A percentile compares a stretch with the other conserved stretches of the same genome.
These are phyloP conservation scores for Aspergillaceae sp. DNA, from an alignment of 2,329 filamentous ascomycete species.

Conservation along the genomic window DNA sequence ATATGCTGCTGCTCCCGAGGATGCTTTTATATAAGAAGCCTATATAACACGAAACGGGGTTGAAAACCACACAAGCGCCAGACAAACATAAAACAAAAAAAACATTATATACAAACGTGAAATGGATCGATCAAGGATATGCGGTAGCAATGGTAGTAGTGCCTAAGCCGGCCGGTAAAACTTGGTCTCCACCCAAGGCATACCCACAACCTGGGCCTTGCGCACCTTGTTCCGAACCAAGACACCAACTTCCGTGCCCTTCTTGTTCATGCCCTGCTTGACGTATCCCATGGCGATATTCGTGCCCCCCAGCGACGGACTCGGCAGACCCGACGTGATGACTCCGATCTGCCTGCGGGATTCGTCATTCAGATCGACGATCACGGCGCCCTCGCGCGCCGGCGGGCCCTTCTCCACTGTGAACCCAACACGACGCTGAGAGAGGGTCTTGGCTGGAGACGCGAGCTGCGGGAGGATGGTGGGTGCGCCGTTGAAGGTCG, in stretches of 20 bases:
- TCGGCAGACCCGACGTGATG: conserved; percentile 84
- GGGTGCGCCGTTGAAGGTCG: conserved; percentile 78
- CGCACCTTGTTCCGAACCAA: conserved; percentile 68
- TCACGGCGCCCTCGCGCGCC: conserved; percentile 77
- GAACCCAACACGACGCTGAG: conserved; percentile 69
- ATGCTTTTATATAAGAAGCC: background rate
- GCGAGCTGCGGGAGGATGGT: conserved; percentile 65
- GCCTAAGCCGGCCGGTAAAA: conserved; percentile 48
- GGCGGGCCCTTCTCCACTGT: conserved; percentile 71
- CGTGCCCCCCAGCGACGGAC: conserved; percentile 66
- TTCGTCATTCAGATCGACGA: conserved; percentile 52
- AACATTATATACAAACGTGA: conserved; percentile 1
- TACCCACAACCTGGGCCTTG: conserved; percentile 68
- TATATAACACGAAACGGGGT: background rate
- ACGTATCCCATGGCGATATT: conserved; percentile 97
- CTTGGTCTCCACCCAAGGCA: conserved; percentile 78
- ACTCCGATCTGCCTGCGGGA: conserved; percentile 60
- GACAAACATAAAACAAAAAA: background rate
- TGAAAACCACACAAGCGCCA: background rate
- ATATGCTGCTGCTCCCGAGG: background rate
- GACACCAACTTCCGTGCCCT: conserved; percentile 71
- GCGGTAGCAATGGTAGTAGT: background rate
- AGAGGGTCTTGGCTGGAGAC: conserved; percentile 49
- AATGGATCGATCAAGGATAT: background rate
- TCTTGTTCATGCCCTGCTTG: conserved; percentile 70